Evolutionary conservation across 345 rosid genomes (phyloP).

Genomic region (Pseudoturritis turrita): DNA sequence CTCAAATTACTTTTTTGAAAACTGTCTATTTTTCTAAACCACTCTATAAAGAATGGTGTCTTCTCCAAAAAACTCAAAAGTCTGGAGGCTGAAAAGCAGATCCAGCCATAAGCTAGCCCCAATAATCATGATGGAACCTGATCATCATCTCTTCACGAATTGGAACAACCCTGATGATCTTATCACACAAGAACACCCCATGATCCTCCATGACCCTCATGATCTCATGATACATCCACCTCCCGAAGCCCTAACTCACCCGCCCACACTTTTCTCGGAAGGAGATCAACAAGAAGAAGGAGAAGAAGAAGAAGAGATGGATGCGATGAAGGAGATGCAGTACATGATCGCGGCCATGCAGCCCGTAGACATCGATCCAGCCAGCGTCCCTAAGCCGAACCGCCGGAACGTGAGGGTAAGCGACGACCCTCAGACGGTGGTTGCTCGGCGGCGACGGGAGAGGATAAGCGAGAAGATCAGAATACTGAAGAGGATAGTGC

Average conservation of each 20-base stretch:
- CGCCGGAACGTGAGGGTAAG: constrained; percentile 84
- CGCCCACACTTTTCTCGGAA: constrained; percentile 12
- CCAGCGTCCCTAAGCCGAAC: constrained; percentile 68
- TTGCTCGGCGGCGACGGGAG: constrained; percentile 85
- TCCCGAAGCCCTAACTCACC: constrained; percentile 24
- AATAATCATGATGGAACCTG: constrained; percentile 30
- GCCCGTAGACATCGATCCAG: constrained; percentile 84
- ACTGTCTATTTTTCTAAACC: too few species aligned
- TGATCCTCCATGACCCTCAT: constrained; percentile 30
- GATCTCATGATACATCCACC: constrained; percentile 22
- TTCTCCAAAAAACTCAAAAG: background rate
- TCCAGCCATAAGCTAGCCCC: background rate
- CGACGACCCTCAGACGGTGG: constrained; percentile 92
- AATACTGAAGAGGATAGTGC: constrained; percentile 84
- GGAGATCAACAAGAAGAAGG: constrained; percentile 3
- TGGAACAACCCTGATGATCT: constrained; percentile 32
- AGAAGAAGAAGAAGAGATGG: constrained; percentile 68
- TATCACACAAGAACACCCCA: constrained; percentile 30
- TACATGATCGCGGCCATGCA: constrained; percentile 89
- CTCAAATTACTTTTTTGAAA: too few species aligned
- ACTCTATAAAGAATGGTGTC: constrained; percentile 13
- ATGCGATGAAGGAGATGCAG: constrained; percentile 86
- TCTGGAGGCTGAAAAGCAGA: constrained; percentile 16
- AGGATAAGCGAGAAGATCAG: constrained; percentile 92
- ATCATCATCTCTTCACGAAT: constrained; percentile 25